Evolutionary conservation across 2,329 filamentous ascomycete species (phyloP).

Genomic region (Aspergillus brunneoviolaceus): DNA sequence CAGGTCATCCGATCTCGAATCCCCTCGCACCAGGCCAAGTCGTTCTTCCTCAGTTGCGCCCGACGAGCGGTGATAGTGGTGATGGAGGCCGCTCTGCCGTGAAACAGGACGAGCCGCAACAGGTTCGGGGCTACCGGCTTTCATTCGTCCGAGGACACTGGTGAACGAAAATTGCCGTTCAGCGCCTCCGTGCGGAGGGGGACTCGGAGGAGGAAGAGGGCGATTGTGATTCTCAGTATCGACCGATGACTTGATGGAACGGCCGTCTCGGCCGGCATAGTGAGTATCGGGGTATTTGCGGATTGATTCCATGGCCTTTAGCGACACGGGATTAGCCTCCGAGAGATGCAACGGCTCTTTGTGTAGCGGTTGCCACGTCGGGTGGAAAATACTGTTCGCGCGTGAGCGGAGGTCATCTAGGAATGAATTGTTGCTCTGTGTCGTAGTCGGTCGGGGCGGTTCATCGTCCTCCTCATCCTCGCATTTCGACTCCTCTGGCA

Average conservation of each 20-base stretch:
- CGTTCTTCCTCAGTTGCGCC: slow-evolving; percentile 76
- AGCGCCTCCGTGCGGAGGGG: slow-evolving; percentile 54
- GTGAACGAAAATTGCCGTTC: slow-evolving; percentile 89
- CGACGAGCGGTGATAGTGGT: slow-evolving; percentile 44
- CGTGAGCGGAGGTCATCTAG: slow-evolving; percentile 41
- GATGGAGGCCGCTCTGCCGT: slow-evolving; percentile 35
- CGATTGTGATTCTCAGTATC: slow-evolving; percentile 28
- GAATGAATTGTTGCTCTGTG: slow-evolving; percentile 35
- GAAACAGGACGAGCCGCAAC: slow-evolving; percentile 28
- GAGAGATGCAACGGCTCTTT: slow-evolving; percentile 46
- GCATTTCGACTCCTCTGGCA: slow-evolving; percentile 58
- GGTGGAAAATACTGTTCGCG: slow-evolving; percentile 38
- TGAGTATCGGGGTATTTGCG: slow-evolving; percentile 47
- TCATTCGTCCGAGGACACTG: slow-evolving; percentile 67
- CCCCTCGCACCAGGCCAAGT: slow-evolving; percentile 77
- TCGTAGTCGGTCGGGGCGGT: slow-evolving; percentile 30
- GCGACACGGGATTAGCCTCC: slow-evolving; percentile 54
- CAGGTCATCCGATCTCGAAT: slow-evolving; percentile 44
- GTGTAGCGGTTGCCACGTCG: slow-evolving; percentile 33
- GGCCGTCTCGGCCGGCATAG: slow-evolving; percentile 32
- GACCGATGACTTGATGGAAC: slow-evolving; percentile 17
- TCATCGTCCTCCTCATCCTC: slow-evolving; percentile 38
- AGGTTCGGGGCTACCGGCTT: slow-evolving; percentile 23
- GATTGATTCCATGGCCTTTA: slow-evolving; percentile 59
- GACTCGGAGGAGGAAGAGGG: slow-evolving; percentile 24